phyloP scores from a whole-genome alignment of 2,329 filamentous ascomycete species.

The Microdochium nivale region DNA sequence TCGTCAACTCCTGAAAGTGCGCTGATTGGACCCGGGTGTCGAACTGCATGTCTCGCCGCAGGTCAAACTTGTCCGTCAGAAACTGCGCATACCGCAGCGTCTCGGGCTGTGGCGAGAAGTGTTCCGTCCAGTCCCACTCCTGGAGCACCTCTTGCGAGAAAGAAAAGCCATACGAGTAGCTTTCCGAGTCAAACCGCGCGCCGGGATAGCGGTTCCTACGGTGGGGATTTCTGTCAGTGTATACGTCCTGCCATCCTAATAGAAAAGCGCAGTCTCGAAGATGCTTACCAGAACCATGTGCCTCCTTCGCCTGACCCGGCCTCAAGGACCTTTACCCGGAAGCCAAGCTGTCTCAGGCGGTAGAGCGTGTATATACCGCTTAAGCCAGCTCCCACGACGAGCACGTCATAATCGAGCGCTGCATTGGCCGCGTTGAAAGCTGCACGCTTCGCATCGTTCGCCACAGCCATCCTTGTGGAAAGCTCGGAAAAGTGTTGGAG shows the following conservation, averaged over 20 bases:
- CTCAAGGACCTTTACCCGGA: slow-evolving; percentile 3
- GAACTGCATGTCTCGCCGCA: slow-evolving; percentile 2
- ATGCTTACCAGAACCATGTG: slow-evolving; percentile 1
- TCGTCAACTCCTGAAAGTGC: slow-evolving; percentile 2
- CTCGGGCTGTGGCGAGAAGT: slow-evolving; percentile 2
- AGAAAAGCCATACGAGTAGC: slow-evolving; percentile 2
- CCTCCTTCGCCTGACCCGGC: slow-evolving; percentile 1
- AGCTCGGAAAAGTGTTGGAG: background rate
- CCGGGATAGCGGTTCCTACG: slow-evolving; percentile 3
- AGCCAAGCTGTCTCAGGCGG: slow-evolving; percentile 1
- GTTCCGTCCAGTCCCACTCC: slow-evolving; percentile 4
- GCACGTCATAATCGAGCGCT: slow-evolving; percentile 1
- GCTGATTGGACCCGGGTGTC: slow-evolving; percentile 1
- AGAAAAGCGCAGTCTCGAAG: background rate
- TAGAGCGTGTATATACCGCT: slow-evolving; percentile 3
- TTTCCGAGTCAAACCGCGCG: slow-evolving; percentile 3
- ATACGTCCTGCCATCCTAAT: too few species aligned
- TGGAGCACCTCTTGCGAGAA: slow-evolving; percentile 2
- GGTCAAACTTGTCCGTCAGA: slow-evolving; percentile 3
- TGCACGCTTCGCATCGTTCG: background rate
- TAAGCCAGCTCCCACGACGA: slow-evolving; percentile 3
- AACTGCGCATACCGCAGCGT: slow-evolving; percentile 1
- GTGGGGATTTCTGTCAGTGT: too few species aligned
- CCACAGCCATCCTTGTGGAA: background rate
- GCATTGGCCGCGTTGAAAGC: background rate